Base-by-base conservation (phyloP, 208 protist species). In the Crithidia brevicula region DNA sequence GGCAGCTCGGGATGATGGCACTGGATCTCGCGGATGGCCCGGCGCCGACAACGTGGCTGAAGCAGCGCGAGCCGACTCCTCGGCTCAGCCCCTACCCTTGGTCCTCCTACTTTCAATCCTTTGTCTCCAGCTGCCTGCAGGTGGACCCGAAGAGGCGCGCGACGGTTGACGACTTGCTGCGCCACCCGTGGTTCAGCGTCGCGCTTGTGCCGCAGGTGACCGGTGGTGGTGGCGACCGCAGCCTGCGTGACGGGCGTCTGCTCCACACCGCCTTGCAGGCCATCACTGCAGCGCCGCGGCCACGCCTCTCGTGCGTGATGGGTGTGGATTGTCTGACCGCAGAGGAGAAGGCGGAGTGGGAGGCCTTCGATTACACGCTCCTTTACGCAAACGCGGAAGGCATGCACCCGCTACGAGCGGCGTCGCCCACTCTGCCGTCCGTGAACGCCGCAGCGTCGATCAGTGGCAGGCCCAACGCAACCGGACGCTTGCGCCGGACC, bases 131-230 rank as follows among this genome's bases (percentile, higher is more conserved):
- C 9, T 97, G 92, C 64, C 49, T 89, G 45, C 57, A 62, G 49
- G 30, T 57, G 2, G 60, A 80, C 8, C 77, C 81, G n/a, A 61
- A 49, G 34, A 47, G 79, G 76, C 86, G 92, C 8, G 72, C 84
- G 15, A 83, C 76, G 33, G 79, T 66, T 27, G 74, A 56, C 10
- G 84, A 89, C 51, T 71, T 97, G 50, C 73, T 97, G 53, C 30
- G 76, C 11, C 83, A 97, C 73, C 74, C 78, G 42, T 97, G 92
- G 92, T 94, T 97, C 73, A 28, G 56, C 31, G 77, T 72, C 16
- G 63, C 57, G n/a, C 73, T 89, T 45, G 47, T 77, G 10, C 77
- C 74, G 45, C 71, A 83, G 43, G 30, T 53, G 16, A 28, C 27
- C 15, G 53, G 56, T 15, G 31, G 28, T 18, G 50, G 51, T 45